These are phyloP conservation scores for Melaleuca alternifolia DNA, from an alignment of 345 rosid species.

Conservation along the genomic window DNA sequence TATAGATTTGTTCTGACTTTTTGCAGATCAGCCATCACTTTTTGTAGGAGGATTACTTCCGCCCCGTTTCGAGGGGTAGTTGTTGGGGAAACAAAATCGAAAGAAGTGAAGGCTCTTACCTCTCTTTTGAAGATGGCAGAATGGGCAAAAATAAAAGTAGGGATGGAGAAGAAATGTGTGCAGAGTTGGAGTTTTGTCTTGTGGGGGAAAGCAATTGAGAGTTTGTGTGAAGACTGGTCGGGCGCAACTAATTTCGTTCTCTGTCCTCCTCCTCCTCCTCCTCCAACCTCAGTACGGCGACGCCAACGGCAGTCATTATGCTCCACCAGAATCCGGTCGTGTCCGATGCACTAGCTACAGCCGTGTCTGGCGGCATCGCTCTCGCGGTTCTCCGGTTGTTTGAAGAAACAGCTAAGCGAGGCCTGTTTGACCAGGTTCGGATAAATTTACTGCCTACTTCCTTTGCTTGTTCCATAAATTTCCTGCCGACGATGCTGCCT, in stretches of 20 bases:
- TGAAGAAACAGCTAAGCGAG: slow-evolving; percentile 57
- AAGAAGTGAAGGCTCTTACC: not conserved
- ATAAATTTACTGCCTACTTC: not conserved
- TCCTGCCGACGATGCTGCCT: not conserved
- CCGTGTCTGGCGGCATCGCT: slow-evolving; percentile 28
- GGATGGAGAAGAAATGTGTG: not conserved
- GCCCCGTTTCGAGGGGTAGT: not conserved
- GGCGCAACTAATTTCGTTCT: not conserved
- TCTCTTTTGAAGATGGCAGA: not conserved
- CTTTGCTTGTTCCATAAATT: not conserved
- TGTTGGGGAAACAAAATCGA: not conserved
- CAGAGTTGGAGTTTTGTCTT: not conserved
- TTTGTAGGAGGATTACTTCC: not conserved
- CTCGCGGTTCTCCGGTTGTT: slow-evolving; percentile 41
- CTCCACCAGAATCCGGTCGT: slow-evolving; percentile 34
- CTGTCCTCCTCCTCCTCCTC: not conserved
- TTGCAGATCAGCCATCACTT: no score
- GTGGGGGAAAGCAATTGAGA: not conserved
- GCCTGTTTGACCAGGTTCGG: slow-evolving; percentile 64
- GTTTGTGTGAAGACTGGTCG: not conserved
- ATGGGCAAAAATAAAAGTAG: not conserved
- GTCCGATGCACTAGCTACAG: slow-evolving; percentile 46
- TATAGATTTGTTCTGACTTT: no score
- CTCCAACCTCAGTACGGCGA: not conserved
- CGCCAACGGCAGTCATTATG: slow-evolving; percentile 12